Percentiles rank a stretch among this genome's conserved stretches.
phyloP scores from a whole-genome alignment of 768 basidiomycete genomes.

The Tephrocybe rancida region DNA sequence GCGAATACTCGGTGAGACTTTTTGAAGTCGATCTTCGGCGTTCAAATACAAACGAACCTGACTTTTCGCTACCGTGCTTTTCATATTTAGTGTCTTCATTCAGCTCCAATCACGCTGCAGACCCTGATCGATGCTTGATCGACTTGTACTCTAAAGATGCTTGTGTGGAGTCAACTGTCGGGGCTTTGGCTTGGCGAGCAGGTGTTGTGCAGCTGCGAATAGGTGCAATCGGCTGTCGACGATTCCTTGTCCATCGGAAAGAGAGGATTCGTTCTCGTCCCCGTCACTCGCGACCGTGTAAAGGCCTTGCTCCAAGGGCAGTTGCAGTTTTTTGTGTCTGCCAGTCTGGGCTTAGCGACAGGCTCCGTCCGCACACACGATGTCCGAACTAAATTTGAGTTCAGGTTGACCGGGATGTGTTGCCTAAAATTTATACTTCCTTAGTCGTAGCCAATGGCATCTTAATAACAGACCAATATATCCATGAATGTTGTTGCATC shows the following conservation, averaged over 20 bases:
- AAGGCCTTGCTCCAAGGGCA: not conserved
- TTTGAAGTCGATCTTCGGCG: not conserved
- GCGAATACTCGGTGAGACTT: constrained; percentile 2
- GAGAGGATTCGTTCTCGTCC: no score
- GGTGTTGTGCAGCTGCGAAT: no score
- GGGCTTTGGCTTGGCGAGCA: no score
- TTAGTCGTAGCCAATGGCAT: no score
- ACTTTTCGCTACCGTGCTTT: not conserved
- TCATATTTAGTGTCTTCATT: no score
- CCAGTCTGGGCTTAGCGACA: not conserved
- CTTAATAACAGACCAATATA: no score
- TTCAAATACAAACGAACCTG: not conserved
- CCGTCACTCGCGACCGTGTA: not conserved
- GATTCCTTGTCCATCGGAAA: no score
- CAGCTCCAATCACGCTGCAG: not conserved
- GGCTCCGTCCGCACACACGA: constrained; percentile 1
- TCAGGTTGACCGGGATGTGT: not conserved
- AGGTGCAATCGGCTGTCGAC: no score
- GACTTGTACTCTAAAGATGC: no score
- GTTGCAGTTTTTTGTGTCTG: not conserved
- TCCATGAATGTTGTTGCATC: no score
- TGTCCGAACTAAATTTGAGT: not conserved
- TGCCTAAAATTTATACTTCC: not conserved
- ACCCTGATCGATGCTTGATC: constrained; percentile 4
- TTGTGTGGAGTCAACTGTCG: no score